A percentile compares a stretch with the other conserved stretches of the same genome.
phyloP scores from a whole-genome alignment of 1,139 yeast genomes.

The Diutina neorugosa region DNA sequence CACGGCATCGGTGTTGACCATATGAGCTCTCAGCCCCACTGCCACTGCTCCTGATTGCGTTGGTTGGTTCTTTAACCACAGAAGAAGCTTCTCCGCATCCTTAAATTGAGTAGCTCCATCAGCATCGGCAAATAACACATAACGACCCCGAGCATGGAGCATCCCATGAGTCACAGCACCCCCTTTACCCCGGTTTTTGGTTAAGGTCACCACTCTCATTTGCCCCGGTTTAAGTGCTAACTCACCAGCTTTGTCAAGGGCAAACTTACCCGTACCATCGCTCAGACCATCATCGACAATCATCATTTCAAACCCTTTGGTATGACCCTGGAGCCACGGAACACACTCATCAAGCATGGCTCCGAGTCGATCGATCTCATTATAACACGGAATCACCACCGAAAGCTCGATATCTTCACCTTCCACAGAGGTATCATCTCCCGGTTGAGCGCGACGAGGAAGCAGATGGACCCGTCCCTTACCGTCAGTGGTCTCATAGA shows the following conservation, averaged over 20 bases:
- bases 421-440: neutral
- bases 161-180: constrained; percentile 97
- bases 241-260: constrained; percentile 49
- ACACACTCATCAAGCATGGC: constrained; percentile 72
- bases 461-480: constrained; percentile 10
- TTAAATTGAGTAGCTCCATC: constrained; percentile 88
- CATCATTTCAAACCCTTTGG: constrained; percentile 53
- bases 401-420: constrained; percentile 36
- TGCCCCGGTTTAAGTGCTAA: constrained; percentile 39
- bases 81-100: constrained; percentile 48
- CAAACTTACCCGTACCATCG: constrained; percentile 69
- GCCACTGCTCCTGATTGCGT: constrained; percentile 39
- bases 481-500: constrained; percentile 30
- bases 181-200: constrained; percentile 83
- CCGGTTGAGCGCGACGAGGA: constrained; percentile 5
- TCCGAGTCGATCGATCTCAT: constrained; percentile 65
- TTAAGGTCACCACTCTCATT: constrained; percentile 57
- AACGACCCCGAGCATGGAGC: constrained; percentile 60
- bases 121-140: constrained; percentile 86
- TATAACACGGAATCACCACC: constrained; percentile 83
- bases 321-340: constrained; percentile 32
- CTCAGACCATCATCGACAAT: constrained; percentile 86
- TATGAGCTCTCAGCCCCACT: constrained; percentile 91
- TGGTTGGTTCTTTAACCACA: constrained; percentile 23
- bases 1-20: constrained; percentile 94